These are phyloP conservation scores for Helicostylum pulchrum DNA, from an alignment of 192 early-diverging fungal species.

Conservation along the genomic window DNA sequence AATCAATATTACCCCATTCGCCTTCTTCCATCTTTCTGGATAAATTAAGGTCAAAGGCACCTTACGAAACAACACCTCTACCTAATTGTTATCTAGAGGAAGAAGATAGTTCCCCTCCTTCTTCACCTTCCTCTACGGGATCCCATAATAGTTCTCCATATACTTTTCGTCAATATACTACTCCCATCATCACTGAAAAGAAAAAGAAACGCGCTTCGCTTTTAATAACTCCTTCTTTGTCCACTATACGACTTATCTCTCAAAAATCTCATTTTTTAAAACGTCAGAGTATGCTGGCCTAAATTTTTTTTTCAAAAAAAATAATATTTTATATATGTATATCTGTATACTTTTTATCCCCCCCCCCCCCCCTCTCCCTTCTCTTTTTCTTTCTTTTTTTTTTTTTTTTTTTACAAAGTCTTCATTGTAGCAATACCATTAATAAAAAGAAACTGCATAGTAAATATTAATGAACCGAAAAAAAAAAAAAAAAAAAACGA, in stretches of 20 bases:
- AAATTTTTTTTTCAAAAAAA: background rate
- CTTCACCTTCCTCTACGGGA: background rate
- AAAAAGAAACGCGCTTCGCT: conserved; percentile 10
- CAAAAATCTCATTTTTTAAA: conserved; percentile 18
- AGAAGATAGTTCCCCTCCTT: background rate
- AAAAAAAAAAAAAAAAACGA: no score
- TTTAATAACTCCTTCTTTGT: conserved; percentile 4
- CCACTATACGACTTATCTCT: background rate
- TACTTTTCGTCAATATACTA: no score
- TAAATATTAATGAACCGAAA: no score
- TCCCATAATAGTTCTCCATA: background rate
- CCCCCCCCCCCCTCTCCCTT: background rate
- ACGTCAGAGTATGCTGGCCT: conserved; percentile 18
- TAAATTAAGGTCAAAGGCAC: conserved; percentile 2
- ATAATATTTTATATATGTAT: no score
- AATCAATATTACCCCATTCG: conserved; percentile 1
- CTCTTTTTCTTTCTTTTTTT: background rate
- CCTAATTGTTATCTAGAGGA: background rate
- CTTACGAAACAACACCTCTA: background rate
- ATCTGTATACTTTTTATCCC: background rate
- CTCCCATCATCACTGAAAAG: background rate
- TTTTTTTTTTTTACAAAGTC: no score
- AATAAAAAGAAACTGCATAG: background rate
- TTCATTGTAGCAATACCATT: no score
- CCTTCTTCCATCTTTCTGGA: conserved; percentile 6